A percentile compares a stretch with the other conserved stretches of the same genome.
Conservation (phyloP, 805 yeast species). For the Hanseniaspora meyeri region DNA sequence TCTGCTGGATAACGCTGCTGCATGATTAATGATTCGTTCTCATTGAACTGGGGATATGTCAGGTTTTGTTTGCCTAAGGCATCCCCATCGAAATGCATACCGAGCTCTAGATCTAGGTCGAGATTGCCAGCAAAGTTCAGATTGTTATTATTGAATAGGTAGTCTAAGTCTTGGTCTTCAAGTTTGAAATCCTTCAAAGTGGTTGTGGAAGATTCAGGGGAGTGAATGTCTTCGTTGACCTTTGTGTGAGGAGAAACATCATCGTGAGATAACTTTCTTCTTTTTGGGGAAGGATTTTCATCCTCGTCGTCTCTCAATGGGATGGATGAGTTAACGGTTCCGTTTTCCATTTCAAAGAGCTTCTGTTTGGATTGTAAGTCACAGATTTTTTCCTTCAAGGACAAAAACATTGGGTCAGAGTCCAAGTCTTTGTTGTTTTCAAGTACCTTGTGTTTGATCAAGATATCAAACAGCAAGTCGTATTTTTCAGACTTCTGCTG, state of each 20-base stretch:
- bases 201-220: slow-evolving; percentile 3
- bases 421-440: background rate
- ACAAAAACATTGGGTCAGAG: background rate
- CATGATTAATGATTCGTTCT: slow-evolving; percentile 8
- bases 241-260: background rate
- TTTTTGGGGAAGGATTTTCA: background rate
- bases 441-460: background rate
- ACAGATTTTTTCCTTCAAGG: background rate
- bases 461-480: slow-evolving; percentile 12
- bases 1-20: slow-evolving; percentile 16
- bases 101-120: slow-evolving; percentile 5
- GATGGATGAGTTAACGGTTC: slow-evolving; percentile 11
- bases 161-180: background rate
- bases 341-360: slow-evolving; percentile 3
- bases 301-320: slow-evolving; percentile 2
- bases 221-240: background rate
- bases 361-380: background rate
- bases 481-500: slow-evolving; percentile 37
- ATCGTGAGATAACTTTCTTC: background rate
- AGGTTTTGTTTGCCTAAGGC: background rate
- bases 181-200: background rate
- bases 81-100: slow-evolving; percentile 13
- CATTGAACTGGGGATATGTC: background rate
- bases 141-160: background rate
- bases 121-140: background rate